Evolutionary conservation across 768 basidiomycete genomes (phyloP), one percentile per base, ranked within the genome.

Genomic region (Lactarius evosmus): DNA sequence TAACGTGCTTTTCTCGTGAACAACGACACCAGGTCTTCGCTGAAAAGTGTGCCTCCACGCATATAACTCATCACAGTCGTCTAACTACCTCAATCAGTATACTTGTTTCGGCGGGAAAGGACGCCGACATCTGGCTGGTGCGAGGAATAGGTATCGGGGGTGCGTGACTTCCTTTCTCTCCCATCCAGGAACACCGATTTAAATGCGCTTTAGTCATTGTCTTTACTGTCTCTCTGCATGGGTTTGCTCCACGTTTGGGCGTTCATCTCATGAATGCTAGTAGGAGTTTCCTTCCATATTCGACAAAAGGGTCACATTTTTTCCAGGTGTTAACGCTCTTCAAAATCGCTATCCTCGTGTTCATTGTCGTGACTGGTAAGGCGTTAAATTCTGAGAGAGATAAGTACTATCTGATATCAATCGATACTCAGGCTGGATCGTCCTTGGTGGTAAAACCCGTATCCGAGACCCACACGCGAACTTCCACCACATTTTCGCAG

Each of bases 121-220:
- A 69, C 0, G 74, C 77, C 3, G 74, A 73, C 25, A 72, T 74
- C 1, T 86, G 85, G 85, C 75, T 75, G 2, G 80, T 80, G 19
- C 80, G 85, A 58, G 83, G 84, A 0, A 85, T 87, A 58, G 85
- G 83, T 4, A 72, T 87, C 1, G 85, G 77, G 71, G 82, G 85
- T 81, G 40, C 16, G 74, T 66, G 44, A 17, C 27, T 11, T 7
- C 17, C 6, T 30, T 38, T 19, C 11, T 46, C 22, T 22, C 22
- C 11, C n/a, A 25, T 17, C 27, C 2, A 32, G 4, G 14, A 27
- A 55, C 27, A 8, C 12, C 1, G 27, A 27, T 14, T 50, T n/a
- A 30, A 25, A 30, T 32, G 33, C 56, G 3, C n/a, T 52, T 7
- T 58, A 85, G 84, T 82, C 1, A 83, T 84, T 7, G 58, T 75